Evolutionary conservation across 305 asterid species (phyloP).

Genomic region (Fraxinus baroniana): DNA sequence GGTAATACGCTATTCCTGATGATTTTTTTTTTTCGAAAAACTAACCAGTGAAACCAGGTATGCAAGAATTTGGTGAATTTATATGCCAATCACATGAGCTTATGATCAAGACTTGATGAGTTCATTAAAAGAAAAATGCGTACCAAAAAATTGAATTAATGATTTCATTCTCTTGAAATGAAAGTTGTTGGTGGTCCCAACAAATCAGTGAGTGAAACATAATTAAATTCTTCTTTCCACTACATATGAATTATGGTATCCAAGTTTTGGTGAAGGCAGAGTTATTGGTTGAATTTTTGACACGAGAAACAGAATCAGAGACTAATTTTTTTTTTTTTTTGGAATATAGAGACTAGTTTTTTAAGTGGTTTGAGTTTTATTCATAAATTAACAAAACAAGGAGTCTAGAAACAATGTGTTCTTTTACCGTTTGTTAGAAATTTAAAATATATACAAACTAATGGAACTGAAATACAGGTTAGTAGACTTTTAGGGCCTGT

Average conservation of each 20-base stretch:
- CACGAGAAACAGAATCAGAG: not conserved
- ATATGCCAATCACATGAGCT: not conserved
- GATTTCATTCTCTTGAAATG: conserved; percentile 5
- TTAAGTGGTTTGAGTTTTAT: conserved; percentile 3
- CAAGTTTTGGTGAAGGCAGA: conserved; percentile 7
- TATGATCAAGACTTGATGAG: not conserved
- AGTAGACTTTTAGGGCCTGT: not conserved
- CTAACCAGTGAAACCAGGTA: not conserved
- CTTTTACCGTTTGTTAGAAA: not conserved
- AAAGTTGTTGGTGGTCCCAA: conserved; percentile 3
- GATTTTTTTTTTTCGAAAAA: not conserved
- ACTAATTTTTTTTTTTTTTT: not conserved
- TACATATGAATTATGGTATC: not conserved
- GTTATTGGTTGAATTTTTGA: not conserved
- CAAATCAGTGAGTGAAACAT: not conserved
- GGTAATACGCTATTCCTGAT: not conserved
- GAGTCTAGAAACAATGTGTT: not conserved
- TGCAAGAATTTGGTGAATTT: not conserved
- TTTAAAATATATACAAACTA: not conserved
- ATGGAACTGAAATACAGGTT: not conserved
- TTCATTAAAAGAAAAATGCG: not conserved
- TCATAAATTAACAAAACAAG: not conserved
- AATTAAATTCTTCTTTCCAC: conserved; percentile 7
- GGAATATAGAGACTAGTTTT: not conserved
- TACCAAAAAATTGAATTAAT: not conserved